Percentiles rank a stretch among this genome's conserved stretches.
phyloP scores from a whole-genome alignment of 1,284 basidiomycete species.

The Ustilago crameri region DNA sequence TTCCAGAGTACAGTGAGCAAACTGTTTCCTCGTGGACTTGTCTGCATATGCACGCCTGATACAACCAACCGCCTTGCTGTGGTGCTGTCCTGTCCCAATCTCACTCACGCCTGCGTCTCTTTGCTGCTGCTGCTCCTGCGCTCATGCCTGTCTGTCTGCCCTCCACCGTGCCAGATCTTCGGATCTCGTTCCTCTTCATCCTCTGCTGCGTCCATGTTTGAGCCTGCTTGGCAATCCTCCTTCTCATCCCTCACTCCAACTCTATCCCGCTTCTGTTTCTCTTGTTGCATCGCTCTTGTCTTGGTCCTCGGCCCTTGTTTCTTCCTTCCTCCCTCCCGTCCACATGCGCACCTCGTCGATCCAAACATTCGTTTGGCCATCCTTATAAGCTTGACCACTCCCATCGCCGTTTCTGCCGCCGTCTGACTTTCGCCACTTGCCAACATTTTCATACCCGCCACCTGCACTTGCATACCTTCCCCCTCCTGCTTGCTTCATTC shows the following conservation, averaged over 20 bases:
- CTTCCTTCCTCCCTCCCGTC: background rate
- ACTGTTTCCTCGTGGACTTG: background rate
- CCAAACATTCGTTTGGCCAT: background rate
- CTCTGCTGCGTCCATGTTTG: background rate
- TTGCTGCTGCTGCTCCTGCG: background rate
- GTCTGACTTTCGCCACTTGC: background rate
- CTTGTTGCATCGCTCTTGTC: background rate
- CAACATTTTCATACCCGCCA: background rate
- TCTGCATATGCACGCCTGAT: no score
- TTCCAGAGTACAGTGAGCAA: background rate
- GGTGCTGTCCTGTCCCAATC: no score
- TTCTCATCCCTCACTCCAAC: slow-evolving; percentile 5
- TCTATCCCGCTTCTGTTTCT: background rate
- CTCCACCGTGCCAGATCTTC: slow-evolving; percentile 26
- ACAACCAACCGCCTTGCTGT: background rate
- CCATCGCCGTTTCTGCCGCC: background rate
- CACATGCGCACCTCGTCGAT: background rate
- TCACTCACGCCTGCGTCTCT: background rate
- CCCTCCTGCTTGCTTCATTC: background rate
- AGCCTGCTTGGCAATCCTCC: background rate
- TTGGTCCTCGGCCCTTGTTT: background rate
- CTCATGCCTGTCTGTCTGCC: background rate
- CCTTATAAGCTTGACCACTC: background rate
- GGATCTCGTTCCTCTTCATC: slow-evolving; percentile 26
- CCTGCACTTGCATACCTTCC: background rate